These are phyloP conservation scores for Blastobotrys serpentis DNA, from an alignment of 1,139 yeast species.

Conservation along the genomic window DNA sequence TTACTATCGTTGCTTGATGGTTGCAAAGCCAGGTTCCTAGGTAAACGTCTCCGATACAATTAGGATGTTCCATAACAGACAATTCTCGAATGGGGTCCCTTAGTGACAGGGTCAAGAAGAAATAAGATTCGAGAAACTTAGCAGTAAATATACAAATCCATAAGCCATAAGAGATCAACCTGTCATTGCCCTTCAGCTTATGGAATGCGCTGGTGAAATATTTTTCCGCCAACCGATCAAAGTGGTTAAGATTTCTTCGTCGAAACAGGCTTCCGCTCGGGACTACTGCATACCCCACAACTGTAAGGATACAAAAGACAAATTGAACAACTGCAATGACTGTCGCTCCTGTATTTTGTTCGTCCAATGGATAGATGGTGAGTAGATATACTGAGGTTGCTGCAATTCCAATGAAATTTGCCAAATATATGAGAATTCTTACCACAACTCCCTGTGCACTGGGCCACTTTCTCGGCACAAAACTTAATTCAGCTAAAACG, in stretches of 20 bases:
- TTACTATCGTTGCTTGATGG: slow-evolving; percentile 81
- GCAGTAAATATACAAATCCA: slow-evolving; percentile 91
- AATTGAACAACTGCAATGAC: slow-evolving; percentile 59
- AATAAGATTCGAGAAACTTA: slow-evolving; percentile 86
- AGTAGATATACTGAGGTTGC: slow-evolving; percentile 66
- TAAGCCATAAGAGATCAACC: slow-evolving; percentile 93
- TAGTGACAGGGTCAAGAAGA: slow-evolving; percentile 82
- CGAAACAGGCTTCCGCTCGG: slow-evolving; percentile 56
- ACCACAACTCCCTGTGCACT: slow-evolving; percentile 54
- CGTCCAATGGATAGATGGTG: slow-evolving; percentile 49
- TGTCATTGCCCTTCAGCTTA: slow-evolving; percentile 57
- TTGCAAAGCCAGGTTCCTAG: slow-evolving; percentile 71
- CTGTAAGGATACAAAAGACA: slow-evolving; percentile 57
- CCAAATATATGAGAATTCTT: slow-evolving; percentile 46
- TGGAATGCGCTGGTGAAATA: slow-evolving; percentile 57
- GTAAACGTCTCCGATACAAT: slow-evolving; percentile 91
- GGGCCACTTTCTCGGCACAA: slow-evolving; percentile 70
- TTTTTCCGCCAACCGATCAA: slow-evolving; percentile 30
- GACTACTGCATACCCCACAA: slow-evolving; percentile 58
- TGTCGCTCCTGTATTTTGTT: slow-evolving; percentile 49
- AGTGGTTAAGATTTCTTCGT: slow-evolving; percentile 1
- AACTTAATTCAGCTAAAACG: slow-evolving; percentile 57
- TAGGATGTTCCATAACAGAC: slow-evolving; percentile 57
- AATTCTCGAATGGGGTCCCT: slow-evolving; percentile 90
- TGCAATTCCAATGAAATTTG: slow-evolving; percentile 50